These are phyloP conservation scores for Closterium sp. DNA, from an alignment of 139 green algal genomes.

Conservation along the genomic window DNA sequence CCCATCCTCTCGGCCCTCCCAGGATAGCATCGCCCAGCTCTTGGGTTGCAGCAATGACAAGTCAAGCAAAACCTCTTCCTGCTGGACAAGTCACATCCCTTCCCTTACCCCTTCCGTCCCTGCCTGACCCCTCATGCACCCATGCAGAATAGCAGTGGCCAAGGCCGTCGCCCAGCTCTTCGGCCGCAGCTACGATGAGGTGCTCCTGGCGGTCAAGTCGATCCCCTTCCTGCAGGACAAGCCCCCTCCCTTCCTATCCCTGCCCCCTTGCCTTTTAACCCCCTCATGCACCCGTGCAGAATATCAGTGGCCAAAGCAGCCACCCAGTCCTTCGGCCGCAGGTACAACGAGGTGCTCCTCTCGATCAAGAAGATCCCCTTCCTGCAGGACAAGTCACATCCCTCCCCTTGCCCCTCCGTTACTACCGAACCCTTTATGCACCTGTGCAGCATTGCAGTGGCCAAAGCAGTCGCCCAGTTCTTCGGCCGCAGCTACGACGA, in stretches of 20 bases:
- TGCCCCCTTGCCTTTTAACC: neutral
- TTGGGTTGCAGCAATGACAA: too few species aligned
- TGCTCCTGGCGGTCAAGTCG: neutral
- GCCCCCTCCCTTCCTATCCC: too few species aligned
- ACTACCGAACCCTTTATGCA: neutral
- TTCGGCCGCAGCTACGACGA: neutral
- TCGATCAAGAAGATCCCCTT: neutral
- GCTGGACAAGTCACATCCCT: too few species aligned
- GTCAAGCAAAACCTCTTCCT: too few species aligned
- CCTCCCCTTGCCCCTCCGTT: neutral
- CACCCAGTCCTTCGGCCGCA: neutral
- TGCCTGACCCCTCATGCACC: neutral
- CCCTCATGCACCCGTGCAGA: neutral
- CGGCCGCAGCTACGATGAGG: slow-evolving; percentile 1
- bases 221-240: neutral
- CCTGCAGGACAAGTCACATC: neutral
- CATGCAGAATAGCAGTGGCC: neutral
- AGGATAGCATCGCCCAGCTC: too few species aligned
- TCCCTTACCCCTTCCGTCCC: too few species aligned
- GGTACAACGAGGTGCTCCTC: neutral
- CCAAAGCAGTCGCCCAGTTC: neutral
- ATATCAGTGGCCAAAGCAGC: neutral
- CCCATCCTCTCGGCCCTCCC: too few species aligned
- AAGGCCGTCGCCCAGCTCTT: neutral
- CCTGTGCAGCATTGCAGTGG: neutral